A percentile compares a stretch with the other conserved stretches of the same genome.
Conservation (phyloP, 805 yeast species). For the Schwanniomyces vanrijiae region DNA sequence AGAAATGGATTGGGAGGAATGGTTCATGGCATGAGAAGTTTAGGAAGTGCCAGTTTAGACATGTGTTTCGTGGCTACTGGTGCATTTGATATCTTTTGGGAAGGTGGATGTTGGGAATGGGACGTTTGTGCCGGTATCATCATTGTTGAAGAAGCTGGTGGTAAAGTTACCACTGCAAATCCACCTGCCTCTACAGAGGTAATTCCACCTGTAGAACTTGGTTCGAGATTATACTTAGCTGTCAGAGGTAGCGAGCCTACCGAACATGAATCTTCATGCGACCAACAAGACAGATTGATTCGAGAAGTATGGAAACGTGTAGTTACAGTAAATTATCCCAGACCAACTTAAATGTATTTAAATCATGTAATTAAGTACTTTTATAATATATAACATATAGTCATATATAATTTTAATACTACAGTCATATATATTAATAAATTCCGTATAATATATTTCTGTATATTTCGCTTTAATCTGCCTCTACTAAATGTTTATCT, state of each 20-base stretch:
- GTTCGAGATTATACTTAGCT: constrained; percentile 13
- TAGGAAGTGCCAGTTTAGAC: constrained; percentile 13
- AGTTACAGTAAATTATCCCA: constrained; percentile 6
- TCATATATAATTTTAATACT: too few species aligned
- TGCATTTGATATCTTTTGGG: constrained; percentile 15
- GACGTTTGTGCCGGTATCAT: constrained; percentile 14
- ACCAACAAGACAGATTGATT: constrained; percentile 10
- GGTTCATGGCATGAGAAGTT: constrained; percentile 12
- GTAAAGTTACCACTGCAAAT: constrained; percentile 11
- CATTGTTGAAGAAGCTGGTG: constrained; percentile 14
- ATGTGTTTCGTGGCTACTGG: constrained; percentile 15
- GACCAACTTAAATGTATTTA: neutral
- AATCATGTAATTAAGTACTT: too few species aligned
- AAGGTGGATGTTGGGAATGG: constrained; percentile 18
- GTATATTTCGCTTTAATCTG: too few species aligned
- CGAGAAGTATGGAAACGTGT: constrained; percentile 13
- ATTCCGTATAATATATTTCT: too few species aligned
- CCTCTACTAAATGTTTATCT: neutral
- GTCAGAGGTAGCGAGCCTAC: constrained; percentile 8
- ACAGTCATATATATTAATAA: too few species aligned
- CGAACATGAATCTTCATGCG: constrained; percentile 5
- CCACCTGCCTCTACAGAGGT: constrained; percentile 5
- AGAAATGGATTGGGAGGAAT: constrained; percentile 7
- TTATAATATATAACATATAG: too few species aligned
- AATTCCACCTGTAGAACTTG: constrained; percentile 8